These are phyloP conservation scores for Leccinum fuscescens DNA, from an alignment of 1,284 basidiomycete species.

Conservation along the genomic window DNA sequence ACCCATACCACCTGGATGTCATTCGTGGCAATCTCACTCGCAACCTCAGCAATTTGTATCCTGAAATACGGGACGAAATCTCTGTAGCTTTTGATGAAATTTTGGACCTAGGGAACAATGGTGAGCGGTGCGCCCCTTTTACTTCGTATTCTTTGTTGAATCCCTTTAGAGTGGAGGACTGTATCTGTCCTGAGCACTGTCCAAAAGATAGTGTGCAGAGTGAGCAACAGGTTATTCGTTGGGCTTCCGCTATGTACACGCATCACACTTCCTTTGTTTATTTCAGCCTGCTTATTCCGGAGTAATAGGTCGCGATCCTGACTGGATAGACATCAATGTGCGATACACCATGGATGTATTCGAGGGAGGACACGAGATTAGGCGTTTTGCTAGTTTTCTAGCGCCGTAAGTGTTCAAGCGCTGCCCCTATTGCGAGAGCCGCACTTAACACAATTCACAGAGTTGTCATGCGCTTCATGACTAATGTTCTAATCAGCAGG, in stretches of 20 bases:
- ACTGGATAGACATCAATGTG: background rate
- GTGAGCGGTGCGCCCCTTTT: background rate
- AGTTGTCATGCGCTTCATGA: background rate
- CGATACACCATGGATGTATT: background rate
- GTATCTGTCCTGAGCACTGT: background rate
- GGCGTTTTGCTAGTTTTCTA: background rate
- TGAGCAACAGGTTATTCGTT: background rate
- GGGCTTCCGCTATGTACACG: background rate
- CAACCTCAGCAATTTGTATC: slow-evolving; percentile 24
- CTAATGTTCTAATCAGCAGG: background rate
- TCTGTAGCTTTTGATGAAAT: slow-evolving; percentile 26
- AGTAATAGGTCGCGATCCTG: background rate
- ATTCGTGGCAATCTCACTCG: slow-evolving; percentile 31
- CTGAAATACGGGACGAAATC: slow-evolving; percentile 35
- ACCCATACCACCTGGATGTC: slow-evolving; percentile 30
- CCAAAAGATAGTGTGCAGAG: background rate
- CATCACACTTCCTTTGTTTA: background rate
- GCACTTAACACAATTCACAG: background rate
- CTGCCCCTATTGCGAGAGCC: background rate
- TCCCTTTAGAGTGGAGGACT: background rate
- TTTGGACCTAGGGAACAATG: slow-evolving; percentile 10
- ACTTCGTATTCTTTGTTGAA: background rate
- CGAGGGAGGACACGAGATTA: background rate
- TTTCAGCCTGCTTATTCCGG: background rate
- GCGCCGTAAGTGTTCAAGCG: background rate